phyloP scores from a whole-genome alignment of 306 rosid genomes.

The Sicyos edulis region DNA sequence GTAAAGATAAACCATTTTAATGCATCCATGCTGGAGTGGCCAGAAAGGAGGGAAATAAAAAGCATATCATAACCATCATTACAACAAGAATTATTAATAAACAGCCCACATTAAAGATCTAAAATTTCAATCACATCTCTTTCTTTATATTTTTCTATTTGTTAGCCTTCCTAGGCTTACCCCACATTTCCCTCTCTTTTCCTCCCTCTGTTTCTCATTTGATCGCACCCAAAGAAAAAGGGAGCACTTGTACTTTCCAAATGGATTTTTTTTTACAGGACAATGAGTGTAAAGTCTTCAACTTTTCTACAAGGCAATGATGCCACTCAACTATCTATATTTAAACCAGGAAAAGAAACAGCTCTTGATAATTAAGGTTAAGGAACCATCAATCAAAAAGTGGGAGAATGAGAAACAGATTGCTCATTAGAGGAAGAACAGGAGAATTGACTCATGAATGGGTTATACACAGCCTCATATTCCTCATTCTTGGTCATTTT shows the following conservation, averaged over 20 bases:
- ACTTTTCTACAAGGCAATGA: conserved; percentile 26
- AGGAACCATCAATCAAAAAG: neutral
- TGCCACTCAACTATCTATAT: conserved; percentile 17
- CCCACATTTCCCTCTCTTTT: conserved; percentile 14
- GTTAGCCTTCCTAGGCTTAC: conserved; percentile 29
- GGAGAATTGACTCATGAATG: conserved; percentile 9
- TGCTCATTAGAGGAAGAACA: conserved; percentile 5
- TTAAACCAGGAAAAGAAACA: conserved; percentile 11
- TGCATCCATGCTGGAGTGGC: neutral
- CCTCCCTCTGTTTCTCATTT: conserved; percentile 27
- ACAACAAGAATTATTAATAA: conserved; percentile 50
- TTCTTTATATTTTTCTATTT: conserved; percentile 21
- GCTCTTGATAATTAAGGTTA: neutral
- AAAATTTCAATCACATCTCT: conserved; percentile 16
- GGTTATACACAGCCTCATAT: neutral
- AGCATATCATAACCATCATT: conserved; percentile 64
- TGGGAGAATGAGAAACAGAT: conserved; percentile 12
- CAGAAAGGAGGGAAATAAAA: conserved; percentile 13
- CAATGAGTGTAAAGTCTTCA: conserved; percentile 25
- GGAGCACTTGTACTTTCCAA: conserved; percentile 11
- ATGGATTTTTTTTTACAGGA: conserved; percentile 20
- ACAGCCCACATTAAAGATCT: conserved; percentile 25
- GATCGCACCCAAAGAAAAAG: conserved; percentile 16
- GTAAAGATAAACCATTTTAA: conserved; percentile 22
- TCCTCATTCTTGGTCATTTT: conserved; percentile 20